phyloP scores from a whole-genome alignment of 2,329 filamentous ascomycete species.

The Lecanoromycetidae sp. region DNA sequence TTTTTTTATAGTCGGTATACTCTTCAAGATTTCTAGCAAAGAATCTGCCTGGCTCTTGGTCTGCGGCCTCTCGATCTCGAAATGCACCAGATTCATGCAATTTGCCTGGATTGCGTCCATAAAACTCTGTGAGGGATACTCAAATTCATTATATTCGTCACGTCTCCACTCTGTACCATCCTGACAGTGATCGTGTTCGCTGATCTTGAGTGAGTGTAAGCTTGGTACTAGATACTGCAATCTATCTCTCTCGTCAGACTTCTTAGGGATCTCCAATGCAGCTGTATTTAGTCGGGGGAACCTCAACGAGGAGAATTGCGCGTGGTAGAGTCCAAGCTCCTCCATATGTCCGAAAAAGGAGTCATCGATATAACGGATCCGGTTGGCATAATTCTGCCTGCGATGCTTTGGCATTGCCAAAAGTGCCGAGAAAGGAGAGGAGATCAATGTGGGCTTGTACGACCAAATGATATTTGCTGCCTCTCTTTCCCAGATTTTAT shows the following conservation, averaged over 20 bases:
- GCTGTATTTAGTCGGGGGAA: not conserved
- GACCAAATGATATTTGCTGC: not conserved
- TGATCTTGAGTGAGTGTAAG: not conserved
- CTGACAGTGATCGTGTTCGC: not conserved
- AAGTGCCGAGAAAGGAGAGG: no score
- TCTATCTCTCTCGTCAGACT: not conserved
- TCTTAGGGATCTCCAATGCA: not conserved
- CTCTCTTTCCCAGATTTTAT: not conserved
- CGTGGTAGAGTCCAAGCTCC: not conserved
- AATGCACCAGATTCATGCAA: not conserved
- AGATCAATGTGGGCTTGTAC: not conserved
- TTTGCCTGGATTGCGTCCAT: not conserved
- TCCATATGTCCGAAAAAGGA: not conserved
- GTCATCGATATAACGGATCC: not conserved
- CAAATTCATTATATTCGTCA: not conserved
- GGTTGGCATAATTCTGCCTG: not conserved
- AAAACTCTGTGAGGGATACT: not conserved
- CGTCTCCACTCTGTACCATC: not conserved
- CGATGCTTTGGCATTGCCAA: not conserved
- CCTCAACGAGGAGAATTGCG: not conserved
- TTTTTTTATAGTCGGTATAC: not conserved
- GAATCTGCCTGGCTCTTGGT: not conserved
- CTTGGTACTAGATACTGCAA: not conserved
- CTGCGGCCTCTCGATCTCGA: not conserved
- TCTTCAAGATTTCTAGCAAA: not conserved